Evolutionary conservation across 1,284 basidiomycete species (phyloP).

Genomic region (Hortiboletus rubellus): DNA sequence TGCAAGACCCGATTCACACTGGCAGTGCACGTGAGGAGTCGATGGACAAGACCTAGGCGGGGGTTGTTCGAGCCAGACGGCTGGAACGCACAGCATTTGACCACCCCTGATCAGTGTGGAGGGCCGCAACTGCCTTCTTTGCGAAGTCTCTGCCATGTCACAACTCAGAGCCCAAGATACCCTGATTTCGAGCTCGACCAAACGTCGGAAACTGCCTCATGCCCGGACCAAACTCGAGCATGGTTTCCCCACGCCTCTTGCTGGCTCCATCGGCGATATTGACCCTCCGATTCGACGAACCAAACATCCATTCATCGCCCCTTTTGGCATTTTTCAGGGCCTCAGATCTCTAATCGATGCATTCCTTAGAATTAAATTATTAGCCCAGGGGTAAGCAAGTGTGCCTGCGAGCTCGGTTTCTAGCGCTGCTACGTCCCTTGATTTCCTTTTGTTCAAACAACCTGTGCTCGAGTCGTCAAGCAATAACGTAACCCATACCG

Average conservation of each 20-base stretch:
- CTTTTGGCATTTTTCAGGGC: too few relatives aligned
- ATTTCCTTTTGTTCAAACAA: neutral
- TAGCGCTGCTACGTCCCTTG: neutral
- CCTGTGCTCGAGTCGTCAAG: slow-evolving; percentile 1
- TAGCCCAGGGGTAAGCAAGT: too few relatives aligned
- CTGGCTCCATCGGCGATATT: too few relatives aligned
- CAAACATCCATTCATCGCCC: too few relatives aligned
- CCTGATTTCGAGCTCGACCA: neutral
- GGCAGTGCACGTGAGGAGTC: neutral
- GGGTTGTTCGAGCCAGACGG: neutral
- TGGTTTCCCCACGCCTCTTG: too few relatives aligned
- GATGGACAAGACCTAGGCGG: neutral
- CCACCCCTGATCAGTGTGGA: slow-evolving; percentile 5
- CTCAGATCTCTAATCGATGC: too few relatives aligned
- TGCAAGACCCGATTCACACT: neutral
- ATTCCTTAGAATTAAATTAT: too few relatives aligned
- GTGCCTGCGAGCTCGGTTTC: neutral
- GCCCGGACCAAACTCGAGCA: too few relatives aligned
- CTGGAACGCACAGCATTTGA: neutral
- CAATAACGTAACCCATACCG: neutral
- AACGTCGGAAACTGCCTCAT: too few relatives aligned
- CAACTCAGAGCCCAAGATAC: neutral
- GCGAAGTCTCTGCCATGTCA: neutral
- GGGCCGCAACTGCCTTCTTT: neutral
- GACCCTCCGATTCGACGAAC: too few relatives aligned